Evolutionary conservation across 257 asterid species (phyloP).

Genomic region (Solanum paucissectum): DNA sequence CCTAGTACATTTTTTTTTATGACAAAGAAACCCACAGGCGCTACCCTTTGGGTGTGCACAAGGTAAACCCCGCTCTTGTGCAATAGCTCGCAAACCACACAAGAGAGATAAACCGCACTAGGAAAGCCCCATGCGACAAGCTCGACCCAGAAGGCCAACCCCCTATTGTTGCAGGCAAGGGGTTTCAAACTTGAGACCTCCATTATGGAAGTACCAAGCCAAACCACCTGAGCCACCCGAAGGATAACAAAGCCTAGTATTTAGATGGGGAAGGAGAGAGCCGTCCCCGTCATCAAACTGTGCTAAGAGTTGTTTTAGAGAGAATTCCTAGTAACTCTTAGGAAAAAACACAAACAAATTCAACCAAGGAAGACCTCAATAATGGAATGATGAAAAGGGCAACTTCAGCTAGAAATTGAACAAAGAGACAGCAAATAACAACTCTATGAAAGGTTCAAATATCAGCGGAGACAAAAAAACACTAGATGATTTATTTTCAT

Average conservation of each 20-base stretch:
- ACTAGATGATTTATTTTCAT: background rate
- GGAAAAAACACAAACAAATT: background rate
- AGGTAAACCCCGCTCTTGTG: background rate
- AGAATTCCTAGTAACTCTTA: background rate
- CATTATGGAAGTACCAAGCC: background rate
- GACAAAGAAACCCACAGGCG: background rate
- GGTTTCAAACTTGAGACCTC: background rate
- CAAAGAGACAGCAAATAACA: background rate
- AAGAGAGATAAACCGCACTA: background rate
- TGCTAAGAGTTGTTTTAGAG: background rate
- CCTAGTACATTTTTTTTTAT: background rate
- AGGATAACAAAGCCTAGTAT: background rate
- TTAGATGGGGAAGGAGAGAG: background rate
- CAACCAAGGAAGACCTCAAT: background rate
- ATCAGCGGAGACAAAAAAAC: background rate
- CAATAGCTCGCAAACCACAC: background rate
- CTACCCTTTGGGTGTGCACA: background rate
- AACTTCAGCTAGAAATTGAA: background rate
- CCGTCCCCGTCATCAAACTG: background rate
- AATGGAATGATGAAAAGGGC: background rate
- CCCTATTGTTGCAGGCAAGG: background rate
- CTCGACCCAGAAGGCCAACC: background rate
- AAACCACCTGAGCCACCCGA: background rate
- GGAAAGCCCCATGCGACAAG: background rate
- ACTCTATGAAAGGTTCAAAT: background rate